Percentiles rank a stretch among this genome's conserved stretches.
Conservation (phyloP, 2,329 filamentous ascomycete species). For the Monosporascus sp. region DNA sequence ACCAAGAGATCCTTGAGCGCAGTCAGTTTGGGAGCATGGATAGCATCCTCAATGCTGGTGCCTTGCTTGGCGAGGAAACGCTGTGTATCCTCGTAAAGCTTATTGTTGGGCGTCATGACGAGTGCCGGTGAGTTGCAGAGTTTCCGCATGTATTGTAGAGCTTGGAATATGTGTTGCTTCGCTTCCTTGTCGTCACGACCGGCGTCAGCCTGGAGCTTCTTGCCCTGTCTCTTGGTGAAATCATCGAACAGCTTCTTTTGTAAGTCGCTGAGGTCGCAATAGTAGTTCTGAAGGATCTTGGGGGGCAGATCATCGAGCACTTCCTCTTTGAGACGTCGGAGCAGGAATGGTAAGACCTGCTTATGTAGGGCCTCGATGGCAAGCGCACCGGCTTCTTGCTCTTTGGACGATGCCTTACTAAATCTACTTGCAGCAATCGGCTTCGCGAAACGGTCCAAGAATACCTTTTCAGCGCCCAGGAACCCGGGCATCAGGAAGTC, state of each 20-base stretch:
- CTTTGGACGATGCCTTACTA: conserved; percentile 95
- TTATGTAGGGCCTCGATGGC: conserved; percentile 98
- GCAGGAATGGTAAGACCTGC: conserved; percentile 91
- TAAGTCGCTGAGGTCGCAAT: conserved; percentile 92
- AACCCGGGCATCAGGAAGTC: conserved; percentile 99
- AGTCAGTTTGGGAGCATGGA: conserved; percentile 87
- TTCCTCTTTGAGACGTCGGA: conserved; percentile 95
- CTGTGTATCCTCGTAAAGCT: conserved; percentile 84
- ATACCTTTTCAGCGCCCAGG: conserved; percentile 90
- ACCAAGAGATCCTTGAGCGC: conserved; percentile 89
- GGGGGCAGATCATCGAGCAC: conserved; percentile 93
- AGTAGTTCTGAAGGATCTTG: conserved; percentile 99
- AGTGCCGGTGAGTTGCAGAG: conserved; percentile 95
- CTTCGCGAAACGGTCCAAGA: conserved; percentile 89
- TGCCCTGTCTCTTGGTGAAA: conserved; percentile 89
- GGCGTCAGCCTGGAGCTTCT: conserved; percentile 78
- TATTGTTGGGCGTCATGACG: conserved; percentile 91
- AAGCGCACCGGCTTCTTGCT: conserved; percentile 92
- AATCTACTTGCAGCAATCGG: conserved; percentile 92
- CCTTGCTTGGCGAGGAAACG: conserved; percentile 71
- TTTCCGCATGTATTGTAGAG: conserved; percentile 98
- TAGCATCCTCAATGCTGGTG: conserved; percentile 76
- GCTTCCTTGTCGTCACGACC: conserved; percentile 82
- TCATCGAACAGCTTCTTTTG: conserved; percentile 95
- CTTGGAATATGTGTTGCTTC: conserved; percentile 99